Evolutionary conservation across 805 yeast genomes (phyloP).

Genomic region (Wickerhamomyces chaumierensis): DNA sequence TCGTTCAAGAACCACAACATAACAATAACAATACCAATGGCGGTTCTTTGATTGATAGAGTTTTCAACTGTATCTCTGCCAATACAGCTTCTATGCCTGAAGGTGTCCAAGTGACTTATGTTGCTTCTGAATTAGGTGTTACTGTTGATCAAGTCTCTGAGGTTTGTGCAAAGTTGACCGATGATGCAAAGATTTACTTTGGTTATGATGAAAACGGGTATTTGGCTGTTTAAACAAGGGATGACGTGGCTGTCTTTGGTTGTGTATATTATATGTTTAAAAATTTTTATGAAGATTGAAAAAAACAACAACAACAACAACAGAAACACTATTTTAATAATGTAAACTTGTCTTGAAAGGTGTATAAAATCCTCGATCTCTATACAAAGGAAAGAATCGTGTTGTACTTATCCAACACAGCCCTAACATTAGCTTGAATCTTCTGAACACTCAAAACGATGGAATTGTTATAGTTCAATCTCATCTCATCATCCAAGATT

Average conservation of each 20-base stretch:
- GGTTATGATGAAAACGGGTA: slow-evolving; percentile 59
- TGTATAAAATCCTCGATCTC: neutral
- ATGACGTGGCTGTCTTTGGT: neutral
- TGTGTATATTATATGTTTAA: too few relatives aligned
- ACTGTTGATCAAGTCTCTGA: slow-evolving; percentile 36
- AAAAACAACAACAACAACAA: too few relatives aligned
- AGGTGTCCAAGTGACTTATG: slow-evolving; percentile 61
- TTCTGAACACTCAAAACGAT: slow-evolving; percentile 3
- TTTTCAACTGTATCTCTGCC: slow-evolving; percentile 36
- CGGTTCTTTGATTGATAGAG: slow-evolving; percentile 27
- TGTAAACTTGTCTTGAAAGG: too few relatives aligned
- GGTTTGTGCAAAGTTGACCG: slow-evolving; percentile 44
- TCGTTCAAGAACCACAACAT: slow-evolving; percentile 29
- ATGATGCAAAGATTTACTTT: slow-evolving; percentile 56
- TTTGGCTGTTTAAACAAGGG: slow-evolving; percentile 32
- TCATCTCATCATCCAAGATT: slow-evolving; percentile 14
- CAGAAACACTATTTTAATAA: too few relatives aligned
- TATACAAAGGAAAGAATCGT: neutral
- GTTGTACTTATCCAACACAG: neutral
- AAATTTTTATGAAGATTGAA: too few relatives aligned
- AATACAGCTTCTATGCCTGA: slow-evolving; percentile 51
- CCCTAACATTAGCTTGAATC: neutral
- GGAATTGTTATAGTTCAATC: slow-evolving; percentile 3
- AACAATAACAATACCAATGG: slow-evolving; percentile 19
- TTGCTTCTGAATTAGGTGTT: slow-evolving; percentile 44